Evolutionary conservation across 768 basidiomycete genomes (phyloP).

Genomic region (Xanthoconium purpureum): DNA sequence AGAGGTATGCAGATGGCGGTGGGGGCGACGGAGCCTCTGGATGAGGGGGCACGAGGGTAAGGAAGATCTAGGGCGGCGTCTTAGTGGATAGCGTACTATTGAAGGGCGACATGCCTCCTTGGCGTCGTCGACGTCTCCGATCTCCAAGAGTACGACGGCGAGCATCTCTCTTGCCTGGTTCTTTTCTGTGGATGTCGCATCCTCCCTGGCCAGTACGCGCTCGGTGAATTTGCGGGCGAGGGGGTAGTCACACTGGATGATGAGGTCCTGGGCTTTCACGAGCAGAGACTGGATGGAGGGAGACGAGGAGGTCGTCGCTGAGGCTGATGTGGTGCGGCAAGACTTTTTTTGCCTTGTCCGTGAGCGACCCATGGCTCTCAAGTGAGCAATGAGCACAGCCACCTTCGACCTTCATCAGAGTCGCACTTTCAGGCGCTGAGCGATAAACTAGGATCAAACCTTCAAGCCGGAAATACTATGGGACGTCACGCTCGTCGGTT

Average conservation of each 20-base stretch:
- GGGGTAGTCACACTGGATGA: slow-evolving; percentile 82
- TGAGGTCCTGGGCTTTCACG: slow-evolving; percentile 76
- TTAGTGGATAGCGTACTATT: background rate
- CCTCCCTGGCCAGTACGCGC: slow-evolving; percentile 62
- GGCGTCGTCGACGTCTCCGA: slow-evolving; percentile 71
- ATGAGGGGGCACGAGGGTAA: slow-evolving; percentile 56
- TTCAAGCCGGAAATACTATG: no score
- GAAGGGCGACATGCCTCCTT: slow-evolving; percentile 49
- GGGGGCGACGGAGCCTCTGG: slow-evolving; percentile 57
- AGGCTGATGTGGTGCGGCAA: slow-evolving; percentile 15
- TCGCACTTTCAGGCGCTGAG: no score
- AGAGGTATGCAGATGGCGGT: slow-evolving; percentile 76
- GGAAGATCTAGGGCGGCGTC: slow-evolving; percentile 52
- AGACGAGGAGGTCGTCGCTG: slow-evolving; percentile 16
- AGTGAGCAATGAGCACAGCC: slow-evolving; percentile 11
- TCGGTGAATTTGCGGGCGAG: slow-evolving; percentile 71
- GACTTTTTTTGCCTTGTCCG: slow-evolving; percentile 40
- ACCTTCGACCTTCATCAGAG: background rate
- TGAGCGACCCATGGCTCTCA: slow-evolving; percentile 50
- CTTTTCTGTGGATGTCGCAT: slow-evolving; percentile 42
- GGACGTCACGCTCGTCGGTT: no score
- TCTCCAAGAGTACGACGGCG: slow-evolving; percentile 76
- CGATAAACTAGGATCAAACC: no score
- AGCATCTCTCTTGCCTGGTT: slow-evolving; percentile 75
- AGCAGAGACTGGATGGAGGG: slow-evolving; percentile 56